Percentiles rank a stretch among this genome's conserved stretches.
These are phyloP conservation scores for Tricholomella constricta DNA, from an alignment of 768 basidiomycete species.

Conservation along the genomic window DNA sequence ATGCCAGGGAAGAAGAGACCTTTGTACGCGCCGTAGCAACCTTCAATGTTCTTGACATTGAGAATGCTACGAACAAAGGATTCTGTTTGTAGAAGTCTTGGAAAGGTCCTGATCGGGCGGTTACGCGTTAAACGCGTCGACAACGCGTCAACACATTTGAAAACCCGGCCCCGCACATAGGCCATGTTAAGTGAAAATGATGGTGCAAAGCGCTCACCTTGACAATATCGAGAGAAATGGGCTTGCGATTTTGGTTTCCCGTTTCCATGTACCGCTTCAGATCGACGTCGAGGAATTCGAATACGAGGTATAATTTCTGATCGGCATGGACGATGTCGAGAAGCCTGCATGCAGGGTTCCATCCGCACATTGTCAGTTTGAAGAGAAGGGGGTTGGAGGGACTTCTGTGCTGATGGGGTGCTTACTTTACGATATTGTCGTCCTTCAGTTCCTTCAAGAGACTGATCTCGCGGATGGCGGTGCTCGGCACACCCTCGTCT, in stretches of 20 bases:
- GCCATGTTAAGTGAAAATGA: background rate
- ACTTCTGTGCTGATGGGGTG: conserved; percentile 23
- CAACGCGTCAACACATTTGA: conserved; percentile 19
- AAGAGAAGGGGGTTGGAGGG: background rate
- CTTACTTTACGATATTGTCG: conserved; percentile 90
- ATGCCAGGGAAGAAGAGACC: background rate
- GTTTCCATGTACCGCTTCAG: conserved; percentile 97
- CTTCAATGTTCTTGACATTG: background rate
- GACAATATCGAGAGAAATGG: conserved; percentile 71
- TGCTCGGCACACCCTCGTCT: conserved; percentile 98
- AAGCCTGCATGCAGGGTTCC: conserved; percentile 53
- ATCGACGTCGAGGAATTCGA: conserved; percentile 97
- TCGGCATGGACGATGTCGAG: conserved; percentile 97
- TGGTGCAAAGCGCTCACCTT: conserved; percentile 59
- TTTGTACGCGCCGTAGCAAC: background rate
- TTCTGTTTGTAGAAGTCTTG: background rate
- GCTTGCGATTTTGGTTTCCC: conserved; percentile 68
- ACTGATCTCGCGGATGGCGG: conserved; percentile 98
- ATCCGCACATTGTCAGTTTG: background rate
- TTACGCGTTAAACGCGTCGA: conserved; percentile 22
- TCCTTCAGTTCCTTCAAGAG: conserved; percentile 95
- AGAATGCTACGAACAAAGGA: background rate
- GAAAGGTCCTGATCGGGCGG: background rate
- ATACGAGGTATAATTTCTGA: conserved; percentile 96
- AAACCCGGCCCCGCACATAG: background rate